Conservation (phyloP, 306 rosid species). For the Ziziphus jujuba region DNA sequence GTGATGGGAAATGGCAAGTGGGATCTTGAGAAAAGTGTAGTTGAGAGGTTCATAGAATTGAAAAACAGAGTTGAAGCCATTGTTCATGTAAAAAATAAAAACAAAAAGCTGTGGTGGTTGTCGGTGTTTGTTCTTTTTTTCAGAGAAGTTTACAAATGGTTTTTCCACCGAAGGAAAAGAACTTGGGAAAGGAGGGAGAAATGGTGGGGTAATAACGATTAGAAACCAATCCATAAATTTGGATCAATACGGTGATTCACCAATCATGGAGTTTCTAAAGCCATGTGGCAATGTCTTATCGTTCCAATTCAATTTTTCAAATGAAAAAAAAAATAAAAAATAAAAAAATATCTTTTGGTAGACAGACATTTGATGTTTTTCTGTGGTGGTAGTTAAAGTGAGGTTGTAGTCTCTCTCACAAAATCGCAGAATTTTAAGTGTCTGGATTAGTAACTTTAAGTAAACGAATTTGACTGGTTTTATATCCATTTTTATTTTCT, state of each 20-base stretch:
- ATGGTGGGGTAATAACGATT: background rate
- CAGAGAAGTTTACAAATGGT: no score
- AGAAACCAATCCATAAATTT: conserved; percentile 21
- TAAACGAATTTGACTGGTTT: no score
- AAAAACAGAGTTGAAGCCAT: conserved; percentile 56
- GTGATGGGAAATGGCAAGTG: conserved; percentile 37
- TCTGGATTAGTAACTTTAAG: no score
- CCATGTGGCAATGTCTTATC: conserved; percentile 33
- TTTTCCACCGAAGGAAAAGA: no score
- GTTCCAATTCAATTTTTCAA: background rate
- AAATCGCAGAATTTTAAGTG: no score
- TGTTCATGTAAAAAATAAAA: background rate
- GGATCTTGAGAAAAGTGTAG: conserved; percentile 46
- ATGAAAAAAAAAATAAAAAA: background rate
- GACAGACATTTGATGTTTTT: background rate
- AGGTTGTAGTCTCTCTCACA: background rate
- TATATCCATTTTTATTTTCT: no score
- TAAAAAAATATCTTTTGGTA: background rate
- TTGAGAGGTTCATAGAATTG: conserved; percentile 54
- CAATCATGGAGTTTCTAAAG: conserved; percentile 28
- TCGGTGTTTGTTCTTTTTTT: background rate
- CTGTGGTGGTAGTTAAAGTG: background rate
- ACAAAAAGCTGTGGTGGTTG: background rate
- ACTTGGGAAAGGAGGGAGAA: background rate
- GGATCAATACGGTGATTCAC: background rate